These are phyloP conservation scores for Tricholoma flavovirens DNA, from an alignment of 768 basidiomycete species.

Conservation along the genomic window DNA sequence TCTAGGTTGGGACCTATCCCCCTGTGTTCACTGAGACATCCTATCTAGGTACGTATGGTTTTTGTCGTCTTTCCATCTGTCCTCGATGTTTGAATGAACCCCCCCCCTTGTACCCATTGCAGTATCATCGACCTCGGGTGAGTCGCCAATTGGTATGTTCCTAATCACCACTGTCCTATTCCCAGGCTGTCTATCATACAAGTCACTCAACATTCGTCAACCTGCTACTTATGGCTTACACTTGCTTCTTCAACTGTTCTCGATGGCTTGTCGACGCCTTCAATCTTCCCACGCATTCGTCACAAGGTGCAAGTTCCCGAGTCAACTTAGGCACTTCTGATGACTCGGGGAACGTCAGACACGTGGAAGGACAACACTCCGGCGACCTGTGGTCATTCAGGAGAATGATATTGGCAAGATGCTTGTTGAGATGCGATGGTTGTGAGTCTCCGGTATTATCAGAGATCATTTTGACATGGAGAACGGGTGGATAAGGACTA, in stretches of 20 bases:
- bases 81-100: not conserved
- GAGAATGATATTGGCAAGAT: not conserved
- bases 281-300: constrained; percentile 19
- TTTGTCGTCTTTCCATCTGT: not conserved
- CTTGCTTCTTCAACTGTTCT: not conserved
- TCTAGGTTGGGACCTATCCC: not conserved
- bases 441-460: no score
- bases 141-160: not conserved
- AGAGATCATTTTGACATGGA: not conserved
- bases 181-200: not conserved
- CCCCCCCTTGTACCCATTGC: no score
- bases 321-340: constrained; percentile 24
- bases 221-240: not conserved
- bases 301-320: constrained; percentile 37
- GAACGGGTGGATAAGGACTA: no score
- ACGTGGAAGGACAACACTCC: not conserved
- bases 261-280: constrained; percentile 3
- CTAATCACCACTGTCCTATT: not conserved
- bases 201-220: not conserved
- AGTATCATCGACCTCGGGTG: not conserved
- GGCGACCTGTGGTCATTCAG: not conserved
- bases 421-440: no score
- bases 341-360: constrained; percentile 34
- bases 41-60: not conserved
- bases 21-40: not conserved